phyloP scores from a whole-genome alignment of 169 alveolate genomes.

The Cryptosporidium sp. region DNA sequence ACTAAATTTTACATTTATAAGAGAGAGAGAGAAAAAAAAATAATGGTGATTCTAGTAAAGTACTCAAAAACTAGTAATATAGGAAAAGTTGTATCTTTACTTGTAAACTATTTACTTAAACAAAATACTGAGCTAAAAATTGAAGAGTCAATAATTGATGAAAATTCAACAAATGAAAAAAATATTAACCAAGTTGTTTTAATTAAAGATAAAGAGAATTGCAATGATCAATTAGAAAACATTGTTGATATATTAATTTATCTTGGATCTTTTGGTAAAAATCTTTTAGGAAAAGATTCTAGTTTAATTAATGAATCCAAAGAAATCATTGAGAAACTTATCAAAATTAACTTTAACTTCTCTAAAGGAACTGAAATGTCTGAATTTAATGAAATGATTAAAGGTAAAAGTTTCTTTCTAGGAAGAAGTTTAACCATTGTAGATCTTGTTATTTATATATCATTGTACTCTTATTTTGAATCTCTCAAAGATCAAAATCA shows the following conservation, averaged over 20 bases:
- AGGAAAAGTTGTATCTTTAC: neutral
- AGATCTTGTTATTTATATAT: slow-evolving; percentile 38
- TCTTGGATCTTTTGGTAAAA: slow-evolving; percentile 35
- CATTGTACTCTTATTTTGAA: slow-evolving; percentile 5
- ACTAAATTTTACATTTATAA: no score
- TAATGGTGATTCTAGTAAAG: neutral
- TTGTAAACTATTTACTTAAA: slow-evolving; percentile 4
- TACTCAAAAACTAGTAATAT: neutral
- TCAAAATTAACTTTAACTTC: neutral
- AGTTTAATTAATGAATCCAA: slow-evolving; percentile 1
- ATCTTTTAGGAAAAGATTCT: slow-evolving; percentile 17
- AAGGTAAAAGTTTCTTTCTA: slow-evolving; percentile 30
- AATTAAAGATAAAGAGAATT: neutral
- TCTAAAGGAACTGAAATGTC: neutral
- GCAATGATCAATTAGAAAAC: neutral
- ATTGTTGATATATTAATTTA: slow-evolving; percentile 19
- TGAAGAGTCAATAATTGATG: neutral
- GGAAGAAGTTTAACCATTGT: slow-evolving; percentile 43
- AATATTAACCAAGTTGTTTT: neutral
- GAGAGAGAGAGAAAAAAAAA: neutral
- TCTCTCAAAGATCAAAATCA: neutral
- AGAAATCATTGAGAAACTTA: slow-evolving; percentile 31
- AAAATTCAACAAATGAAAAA: neutral
- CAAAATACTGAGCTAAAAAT: slow-evolving; percentile 20
- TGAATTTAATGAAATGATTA: slow-evolving; percentile 17